A percentile compares a stretch with the other conserved stretches of the same genome.
phyloP scores from a whole-genome alignment of 306 rosid genomes.

The Alnus rubra region DNA sequence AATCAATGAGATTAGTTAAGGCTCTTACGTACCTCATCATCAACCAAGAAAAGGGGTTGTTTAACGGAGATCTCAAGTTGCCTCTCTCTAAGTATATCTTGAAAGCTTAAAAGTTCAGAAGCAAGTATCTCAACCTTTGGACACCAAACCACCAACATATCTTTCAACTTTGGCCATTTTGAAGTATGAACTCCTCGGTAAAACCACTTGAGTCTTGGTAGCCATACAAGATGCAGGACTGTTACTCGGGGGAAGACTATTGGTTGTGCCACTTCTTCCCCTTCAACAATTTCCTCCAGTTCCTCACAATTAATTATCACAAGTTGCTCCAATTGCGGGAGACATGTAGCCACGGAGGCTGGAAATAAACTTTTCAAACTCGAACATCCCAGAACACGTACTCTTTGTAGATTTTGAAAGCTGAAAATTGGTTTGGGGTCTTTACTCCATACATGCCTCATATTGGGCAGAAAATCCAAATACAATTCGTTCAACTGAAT shows the following conservation, averaged over 20 bases:
- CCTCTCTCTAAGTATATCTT: background rate
- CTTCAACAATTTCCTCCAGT: constrained; percentile 11
- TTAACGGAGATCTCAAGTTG: background rate
- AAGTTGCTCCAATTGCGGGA: background rate
- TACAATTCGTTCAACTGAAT: no score
- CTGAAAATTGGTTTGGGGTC: background rate
- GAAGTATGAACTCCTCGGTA: constrained; percentile 12
- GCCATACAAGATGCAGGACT: background rate
- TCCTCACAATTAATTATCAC: background rate
- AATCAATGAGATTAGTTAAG: no score
- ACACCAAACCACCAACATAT: background rate
- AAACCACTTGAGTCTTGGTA: constrained; percentile 10
- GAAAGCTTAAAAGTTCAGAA: background rate
- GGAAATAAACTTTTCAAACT: constrained; percentile 19
- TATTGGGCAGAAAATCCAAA: no score
- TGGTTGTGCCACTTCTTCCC: background rate
- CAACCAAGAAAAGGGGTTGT: constrained; percentile 1
- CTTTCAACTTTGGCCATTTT: constrained; percentile 22
- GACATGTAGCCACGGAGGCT: background rate
- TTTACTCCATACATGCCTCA: no score
- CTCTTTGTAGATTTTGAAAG: constrained; percentile 11
- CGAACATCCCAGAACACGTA: background rate
- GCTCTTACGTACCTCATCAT: no score
- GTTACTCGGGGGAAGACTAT: background rate
- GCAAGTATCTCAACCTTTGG: background rate